phyloP scores from a whole-genome alignment of 257 asterid genomes.

The Verbascum thapsus region DNA sequence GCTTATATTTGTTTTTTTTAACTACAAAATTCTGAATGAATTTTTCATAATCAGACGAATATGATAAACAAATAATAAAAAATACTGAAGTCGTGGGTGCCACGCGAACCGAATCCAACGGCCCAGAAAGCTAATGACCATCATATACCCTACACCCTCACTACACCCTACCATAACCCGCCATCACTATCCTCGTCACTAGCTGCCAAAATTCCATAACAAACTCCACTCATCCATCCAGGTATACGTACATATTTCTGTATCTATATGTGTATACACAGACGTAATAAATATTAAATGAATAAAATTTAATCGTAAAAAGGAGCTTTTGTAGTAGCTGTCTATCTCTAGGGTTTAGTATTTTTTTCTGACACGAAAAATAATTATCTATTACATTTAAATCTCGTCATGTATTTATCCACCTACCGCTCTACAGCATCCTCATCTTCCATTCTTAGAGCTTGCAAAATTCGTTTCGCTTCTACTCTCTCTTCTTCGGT shows the following conservation, averaged over 20 bases:
- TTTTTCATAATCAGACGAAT: no score
- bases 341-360: slow-evolving; percentile 1
- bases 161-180: not conserved
- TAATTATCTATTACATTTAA: slow-evolving; percentile 18
- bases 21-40: no score
- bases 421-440: slow-evolving; percentile 48
- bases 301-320: not conserved
- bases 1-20: no score
- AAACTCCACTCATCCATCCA: not conserved
- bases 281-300: not conserved
- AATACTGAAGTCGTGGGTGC: no score
- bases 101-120: not conserved
- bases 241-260: slow-evolving; percentile 11
- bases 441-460: slow-evolving; percentile 46
- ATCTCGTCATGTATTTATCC: slow-evolving; percentile 53
- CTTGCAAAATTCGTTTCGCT: slow-evolving; percentile 48
- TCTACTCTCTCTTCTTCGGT: slow-evolving; percentile 40
- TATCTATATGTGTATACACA: not conserved
- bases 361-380: slow-evolving; percentile 24
- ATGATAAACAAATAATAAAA: no score
- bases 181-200: not conserved
- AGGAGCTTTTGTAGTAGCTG: not conserved
- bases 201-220: not conserved
- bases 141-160: not conserved
- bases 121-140: no score